Evolutionary conservation across 2,329 filamentous ascomycete species (phyloP), one percentile per base, ranked within the genome.

Genomic region (Penicillium olsonii): DNA sequence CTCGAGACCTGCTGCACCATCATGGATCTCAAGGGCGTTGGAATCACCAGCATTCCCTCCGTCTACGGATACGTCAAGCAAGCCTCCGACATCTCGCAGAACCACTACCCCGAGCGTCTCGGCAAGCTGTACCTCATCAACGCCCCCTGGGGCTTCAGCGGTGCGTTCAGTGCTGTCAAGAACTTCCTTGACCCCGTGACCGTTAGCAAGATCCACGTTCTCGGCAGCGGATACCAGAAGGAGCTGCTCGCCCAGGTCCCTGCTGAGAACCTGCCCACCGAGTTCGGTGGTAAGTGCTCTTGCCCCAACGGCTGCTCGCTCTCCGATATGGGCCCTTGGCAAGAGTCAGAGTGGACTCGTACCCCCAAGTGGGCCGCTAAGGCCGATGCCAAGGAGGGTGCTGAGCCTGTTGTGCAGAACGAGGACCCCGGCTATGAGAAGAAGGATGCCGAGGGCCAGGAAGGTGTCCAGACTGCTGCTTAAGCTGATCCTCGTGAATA

Each of bases 61-160:
- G 92, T 96, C 50, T 96, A 95, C 78, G 82, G 84, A 46, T 97
- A 96, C 78, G 83, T 99, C 61, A 84, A 84, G 65, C 83, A 87
- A 69, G 91, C 90, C 38, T 94, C 90, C 27, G 85, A 78, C 70
- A 89, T 99, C 75, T 95, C 90, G 58, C 94, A 97, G 77, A 96
- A 97, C 83, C 95, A 97, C 84, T 99, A 99, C 78, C 94, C 94
- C 7, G 94, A 99, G 81, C 89, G 94, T 52, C 81, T 99, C 52
- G 94, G 94, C 67, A 92, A 91, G 75, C 82, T 99, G 69, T 99
- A 96, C 81, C 78, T 99, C 64, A 96, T 99, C 84, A 99, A 99
- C 76, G 90, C 92, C 3, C 91, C 91, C 17, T 97, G 92, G 92
- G 92, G 92, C 20, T 97, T 97, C 81, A 87, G 87, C 54, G 82